Evolutionary conservation across 2,329 filamentous ascomycete genomes (phyloP).

Genomic region (Neofusicoccum cordaticola): DNA sequence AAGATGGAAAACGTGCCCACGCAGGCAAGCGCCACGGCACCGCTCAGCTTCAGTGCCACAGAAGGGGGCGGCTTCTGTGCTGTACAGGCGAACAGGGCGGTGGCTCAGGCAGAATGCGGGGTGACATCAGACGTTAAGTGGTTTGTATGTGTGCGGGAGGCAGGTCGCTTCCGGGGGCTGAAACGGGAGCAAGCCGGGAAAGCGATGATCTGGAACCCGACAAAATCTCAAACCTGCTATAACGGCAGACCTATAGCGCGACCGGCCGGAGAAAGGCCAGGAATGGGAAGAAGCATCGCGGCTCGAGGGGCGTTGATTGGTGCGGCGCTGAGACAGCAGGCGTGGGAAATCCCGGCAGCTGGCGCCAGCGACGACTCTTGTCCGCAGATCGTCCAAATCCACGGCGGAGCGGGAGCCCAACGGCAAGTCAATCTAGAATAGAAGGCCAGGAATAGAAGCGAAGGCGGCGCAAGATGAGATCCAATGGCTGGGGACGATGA

Average conservation of each 20-base stretch:
- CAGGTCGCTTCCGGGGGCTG: conserved; percentile 3
- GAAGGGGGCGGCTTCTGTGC: not conserved
- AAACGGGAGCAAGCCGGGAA: conserved; percentile 5
- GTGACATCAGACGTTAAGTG: conserved; percentile 7
- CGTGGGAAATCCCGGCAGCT: conserved; percentile 2
- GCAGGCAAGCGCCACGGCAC: not conserved
- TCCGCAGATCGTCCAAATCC: conserved; percentile 1
- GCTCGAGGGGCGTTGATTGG: not conserved
- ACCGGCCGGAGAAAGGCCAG: not conserved
- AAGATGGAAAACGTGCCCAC: not conserved
- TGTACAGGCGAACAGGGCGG: not conserved
- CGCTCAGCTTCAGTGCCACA: no score
- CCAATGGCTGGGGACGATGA: not conserved
- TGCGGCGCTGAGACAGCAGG: not conserved
- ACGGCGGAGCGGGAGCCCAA: not conserved
- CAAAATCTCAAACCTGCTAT: conserved; percentile 1
- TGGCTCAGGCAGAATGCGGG: not conserved
- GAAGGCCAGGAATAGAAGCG: not conserved
- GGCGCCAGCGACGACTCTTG: not conserved
- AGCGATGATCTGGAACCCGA: conserved; percentile 2
- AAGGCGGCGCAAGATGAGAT: not conserved
- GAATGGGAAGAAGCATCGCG: not conserved
- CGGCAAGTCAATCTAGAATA: not conserved
- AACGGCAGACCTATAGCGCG: not conserved
- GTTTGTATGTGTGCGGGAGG: conserved; percentile 9